Base-by-base conservation (phyloP, 129 eudicot genomes). In the Erigeron canadensis region DNA sequence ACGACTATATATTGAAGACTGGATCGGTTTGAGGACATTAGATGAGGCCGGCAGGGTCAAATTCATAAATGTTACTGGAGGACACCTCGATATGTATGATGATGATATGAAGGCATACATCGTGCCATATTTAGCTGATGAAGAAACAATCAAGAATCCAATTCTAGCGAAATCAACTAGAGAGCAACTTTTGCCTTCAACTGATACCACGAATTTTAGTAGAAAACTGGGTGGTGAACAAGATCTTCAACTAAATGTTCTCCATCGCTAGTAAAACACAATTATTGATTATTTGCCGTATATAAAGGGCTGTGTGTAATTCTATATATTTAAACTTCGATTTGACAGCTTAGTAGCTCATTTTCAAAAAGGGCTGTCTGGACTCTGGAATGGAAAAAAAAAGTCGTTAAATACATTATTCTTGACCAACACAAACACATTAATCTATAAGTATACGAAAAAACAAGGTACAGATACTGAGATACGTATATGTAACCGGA, bases 21-120 rank as follows among this genome's bases (percentile, higher is more conserved):
- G 92, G 98, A 89, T 93, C 10, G 96, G 98, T 74, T 79, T 93
- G 73, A 85, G 80, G 81, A 82, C 84, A 0, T 73, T 93, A 74
- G 92, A 93, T 55, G 86, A 85, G 56, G 96, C 96, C 2, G 98
- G 95, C 55, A 93, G 79, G 78, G 95, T 93, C 73, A 78, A 85
- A 82, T 93, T 85, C 34, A 63, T 93, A 34, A 93, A 82, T 10
- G 88, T 84, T 62, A 16, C 95, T 0, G 96, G 96, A 21, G 65
- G 67, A 46, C 96, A 93, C 84, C 91, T 93, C 12, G 82, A 84
- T 18, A 86, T 89, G 38, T 65, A 84, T 1, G n/a, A 75, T 6
- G 78, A 76, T 17, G 98, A 93, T n/a, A 73, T 91, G 95, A 73
- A 80, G 63, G 57, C 81, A 64, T 74, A 93, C 70, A 86, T 89